These are phyloP conservation scores for Neurospora pannonica DNA, from an alignment of 495 filamentous ascomycete genomes.

Conservation along the genomic window DNA sequence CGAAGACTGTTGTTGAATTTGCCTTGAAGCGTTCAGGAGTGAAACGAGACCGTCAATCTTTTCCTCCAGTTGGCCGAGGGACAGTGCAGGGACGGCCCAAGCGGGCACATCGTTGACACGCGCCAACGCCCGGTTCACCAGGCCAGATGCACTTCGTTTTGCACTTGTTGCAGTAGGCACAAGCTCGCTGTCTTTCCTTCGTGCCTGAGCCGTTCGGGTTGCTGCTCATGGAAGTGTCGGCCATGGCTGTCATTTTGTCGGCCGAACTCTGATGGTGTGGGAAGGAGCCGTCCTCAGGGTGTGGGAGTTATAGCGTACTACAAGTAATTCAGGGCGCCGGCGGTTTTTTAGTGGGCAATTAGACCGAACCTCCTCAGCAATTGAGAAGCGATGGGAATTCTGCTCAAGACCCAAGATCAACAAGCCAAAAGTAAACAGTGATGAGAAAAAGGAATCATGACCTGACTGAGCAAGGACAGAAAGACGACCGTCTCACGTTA, in stretches of 20 bases:
- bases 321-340: background rate
- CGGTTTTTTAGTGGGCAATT: background rate
- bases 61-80: slow-evolving; percentile 19
- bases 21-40: slow-evolving; percentile 14
- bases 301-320: background rate
- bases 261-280: background rate
- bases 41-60: slow-evolving; percentile 26
- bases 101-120: slow-evolving; percentile 4
- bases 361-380: background rate
- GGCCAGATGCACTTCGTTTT: slow-evolving; percentile 12
- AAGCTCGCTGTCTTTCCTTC: slow-evolving; percentile 4
- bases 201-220: background rate
- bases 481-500: background rate
- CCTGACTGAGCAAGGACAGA: background rate
- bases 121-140: slow-evolving; percentile 1
- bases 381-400: background rate
- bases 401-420: background rate
- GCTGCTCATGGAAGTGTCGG: background rate
- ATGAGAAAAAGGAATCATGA: background rate
- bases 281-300: background rate
- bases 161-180: slow-evolving; percentile 10
- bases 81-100: slow-evolving; percentile 2
- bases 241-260: slow-evolving; percentile 2
- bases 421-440: background rate
- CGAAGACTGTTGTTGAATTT: slow-evolving; percentile 8